phyloP scores from a whole-genome alignment of 1,284 basidiomycete genomes.

The Papiliotrema flavescens region DNA sequence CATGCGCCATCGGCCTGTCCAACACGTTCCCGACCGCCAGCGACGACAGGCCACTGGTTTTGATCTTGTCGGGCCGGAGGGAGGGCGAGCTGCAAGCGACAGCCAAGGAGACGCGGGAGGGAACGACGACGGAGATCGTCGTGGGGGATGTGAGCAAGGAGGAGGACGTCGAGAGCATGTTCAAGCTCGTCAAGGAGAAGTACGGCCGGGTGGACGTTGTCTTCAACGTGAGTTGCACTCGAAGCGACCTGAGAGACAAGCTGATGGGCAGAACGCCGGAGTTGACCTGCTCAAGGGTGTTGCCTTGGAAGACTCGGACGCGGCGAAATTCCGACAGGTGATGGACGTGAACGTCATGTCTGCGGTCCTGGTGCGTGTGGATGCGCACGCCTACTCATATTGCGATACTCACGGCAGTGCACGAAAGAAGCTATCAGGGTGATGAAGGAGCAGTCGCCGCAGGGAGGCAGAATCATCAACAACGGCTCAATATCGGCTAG shows the following conservation, averaged over 20 bases:
- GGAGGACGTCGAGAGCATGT: conserved; percentile 58
- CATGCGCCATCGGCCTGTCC: conserved; percentile 54
- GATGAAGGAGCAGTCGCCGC: conserved; percentile 66
- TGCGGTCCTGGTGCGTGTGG: conserved; percentile 54
- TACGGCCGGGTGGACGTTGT: conserved; percentile 63
- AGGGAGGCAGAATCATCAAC: conserved; percentile 75
- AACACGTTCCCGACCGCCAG: conserved; percentile 43
- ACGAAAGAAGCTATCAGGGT: conserved; percentile 65
- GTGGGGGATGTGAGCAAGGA: conserved; percentile 63
- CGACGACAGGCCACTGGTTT: conserved; percentile 59
- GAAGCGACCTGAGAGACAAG: background rate
- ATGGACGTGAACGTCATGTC: conserved; percentile 65
- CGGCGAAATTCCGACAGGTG: conserved; percentile 60
- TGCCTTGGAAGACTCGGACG: conserved; percentile 58
- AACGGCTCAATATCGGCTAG: conserved; percentile 74
- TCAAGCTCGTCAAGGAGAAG: conserved; percentile 51
- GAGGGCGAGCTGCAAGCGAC: conserved; percentile 59
- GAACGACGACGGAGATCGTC: conserved; percentile 48
- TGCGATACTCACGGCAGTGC: conserved; percentile 47
- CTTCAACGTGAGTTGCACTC: conserved; percentile 60
- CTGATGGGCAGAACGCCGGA: conserved; percentile 51
- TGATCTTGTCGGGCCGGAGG: conserved; percentile 58
- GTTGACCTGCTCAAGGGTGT: conserved; percentile 52
- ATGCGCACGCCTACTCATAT: background rate
- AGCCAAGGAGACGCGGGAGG: conserved; percentile 48